phyloP scores from a whole-genome alignment of 2,329 filamentous ascomycete species.

The Ascochyta lentis region DNA sequence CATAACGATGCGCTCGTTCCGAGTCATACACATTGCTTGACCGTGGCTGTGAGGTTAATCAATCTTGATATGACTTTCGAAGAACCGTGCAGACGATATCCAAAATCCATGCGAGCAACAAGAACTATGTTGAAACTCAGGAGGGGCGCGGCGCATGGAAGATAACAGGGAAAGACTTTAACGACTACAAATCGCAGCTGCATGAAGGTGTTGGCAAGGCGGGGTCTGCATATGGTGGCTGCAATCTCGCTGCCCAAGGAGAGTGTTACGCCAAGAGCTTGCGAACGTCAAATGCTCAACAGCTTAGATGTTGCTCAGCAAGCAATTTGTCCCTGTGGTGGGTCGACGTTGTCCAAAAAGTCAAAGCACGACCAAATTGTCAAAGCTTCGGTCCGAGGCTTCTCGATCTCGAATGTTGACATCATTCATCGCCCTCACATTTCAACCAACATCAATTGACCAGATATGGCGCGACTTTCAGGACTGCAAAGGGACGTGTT shows the following conservation, averaged over 20 bases:
- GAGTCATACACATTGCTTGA: too few relatives aligned
- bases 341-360: background rate
- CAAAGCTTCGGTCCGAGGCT: conserved; percentile 6
- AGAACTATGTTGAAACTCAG: background rate
- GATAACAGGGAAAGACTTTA: background rate
- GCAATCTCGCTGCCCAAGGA: background rate
- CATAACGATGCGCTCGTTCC: too few relatives aligned
- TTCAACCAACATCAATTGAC: background rate
- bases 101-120: background rate
- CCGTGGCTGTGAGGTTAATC: too few relatives aligned
- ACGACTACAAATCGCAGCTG: background rate
- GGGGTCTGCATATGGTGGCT: background rate
- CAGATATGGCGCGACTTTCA: conserved; percentile 64
- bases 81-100: too few relatives aligned
- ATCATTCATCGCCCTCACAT: conserved; percentile 2
- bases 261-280: background rate
- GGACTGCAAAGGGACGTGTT: conserved; percentile 92
- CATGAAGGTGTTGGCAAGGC: conserved; percentile 4
- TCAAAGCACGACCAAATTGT: background rate
- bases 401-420: conserved; percentile 13
- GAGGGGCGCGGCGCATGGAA: background rate
- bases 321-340: too few relatives aligned
- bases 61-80: too few relatives aligned
- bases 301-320: background rate
- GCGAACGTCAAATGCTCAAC: background rate